These are phyloP conservation scores for Talaromyces sp. DNA, from an alignment of 2,329 filamentous ascomycete genomes.

Conservation along the genomic window DNA sequence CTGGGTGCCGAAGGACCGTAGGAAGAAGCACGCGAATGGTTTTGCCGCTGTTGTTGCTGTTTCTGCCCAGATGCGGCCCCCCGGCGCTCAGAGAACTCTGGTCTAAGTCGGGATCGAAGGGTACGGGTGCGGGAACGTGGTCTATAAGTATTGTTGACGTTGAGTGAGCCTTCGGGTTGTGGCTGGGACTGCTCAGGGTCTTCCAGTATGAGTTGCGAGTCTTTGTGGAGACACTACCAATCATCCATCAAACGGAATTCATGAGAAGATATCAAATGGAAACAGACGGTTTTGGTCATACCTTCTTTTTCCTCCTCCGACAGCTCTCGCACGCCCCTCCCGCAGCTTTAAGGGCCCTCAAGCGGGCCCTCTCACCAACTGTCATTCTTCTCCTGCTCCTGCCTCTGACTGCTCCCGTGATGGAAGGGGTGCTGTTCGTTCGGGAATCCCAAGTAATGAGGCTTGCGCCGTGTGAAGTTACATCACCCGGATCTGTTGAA, in stretches of 20 bases:
- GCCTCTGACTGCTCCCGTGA: too few species aligned
- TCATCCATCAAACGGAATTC: neutral
- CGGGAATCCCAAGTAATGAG: neutral
- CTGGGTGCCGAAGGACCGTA: neutral
- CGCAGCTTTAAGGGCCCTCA: neutral
- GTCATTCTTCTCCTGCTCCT: neutral
- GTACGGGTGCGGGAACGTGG: too few species aligned
- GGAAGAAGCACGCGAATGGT: neutral
- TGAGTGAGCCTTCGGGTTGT: neutral
- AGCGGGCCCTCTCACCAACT: neutral
- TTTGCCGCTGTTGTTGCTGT: neutral
- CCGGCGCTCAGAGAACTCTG: neutral
- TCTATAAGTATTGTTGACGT: neutral
- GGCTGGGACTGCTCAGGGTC: neutral
- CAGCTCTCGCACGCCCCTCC: constrained; percentile 8
- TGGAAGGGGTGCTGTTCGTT: too few species aligned
- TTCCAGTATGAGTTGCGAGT: neutral
- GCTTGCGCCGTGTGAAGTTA: neutral
- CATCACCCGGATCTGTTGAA: neutral
- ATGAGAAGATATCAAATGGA: neutral
- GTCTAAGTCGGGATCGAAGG: neutral
- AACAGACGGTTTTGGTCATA: neutral
- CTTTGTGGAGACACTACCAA: neutral
- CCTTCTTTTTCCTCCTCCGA: constrained; percentile 7
- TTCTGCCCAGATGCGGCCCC: neutral